These are phyloP conservation scores for Teunomyces cretensis DNA, from an alignment of 805 yeast genomes.

Conservation along the genomic window DNA sequence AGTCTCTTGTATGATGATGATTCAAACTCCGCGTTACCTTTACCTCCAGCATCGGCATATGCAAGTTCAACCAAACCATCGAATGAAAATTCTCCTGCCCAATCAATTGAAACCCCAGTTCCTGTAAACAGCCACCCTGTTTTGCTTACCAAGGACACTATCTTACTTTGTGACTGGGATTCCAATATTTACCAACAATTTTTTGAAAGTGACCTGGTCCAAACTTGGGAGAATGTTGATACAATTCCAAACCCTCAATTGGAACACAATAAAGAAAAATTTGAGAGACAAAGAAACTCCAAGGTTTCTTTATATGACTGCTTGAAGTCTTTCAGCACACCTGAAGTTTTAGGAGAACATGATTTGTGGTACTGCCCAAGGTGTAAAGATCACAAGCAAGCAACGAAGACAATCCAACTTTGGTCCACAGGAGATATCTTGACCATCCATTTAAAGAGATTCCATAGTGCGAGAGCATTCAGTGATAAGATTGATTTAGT, in stretches of 20 bases:
- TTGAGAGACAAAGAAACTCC: slow-evolving; percentile 45
- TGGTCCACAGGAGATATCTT: slow-evolving; percentile 95
- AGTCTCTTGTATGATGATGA: slow-evolving; percentile 11
- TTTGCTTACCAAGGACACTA: slow-evolving; percentile 20
- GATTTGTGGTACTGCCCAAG: slow-evolving; percentile 93
- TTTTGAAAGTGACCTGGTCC: slow-evolving; percentile 50
- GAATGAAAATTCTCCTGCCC: slow-evolving; percentile 17
- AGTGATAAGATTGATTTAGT: slow-evolving; percentile 86
- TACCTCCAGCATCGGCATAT: slow-evolving; percentile 17
- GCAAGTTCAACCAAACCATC: slow-evolving; percentile 21
- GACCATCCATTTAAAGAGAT: slow-evolving; percentile 86
- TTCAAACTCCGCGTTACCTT: slow-evolving; percentile 8
- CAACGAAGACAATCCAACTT: slow-evolving; percentile 84
- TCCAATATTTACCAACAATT: slow-evolving; percentile 46
- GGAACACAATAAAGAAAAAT: slow-evolving; percentile 41
- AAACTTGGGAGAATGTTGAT: slow-evolving; percentile 52
- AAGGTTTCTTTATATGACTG: slow-evolving; percentile 64
- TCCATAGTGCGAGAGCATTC: slow-evolving; percentile 78
- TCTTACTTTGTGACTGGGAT: slow-evolving; percentile 68
- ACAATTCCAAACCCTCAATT: slow-evolving; percentile 53
- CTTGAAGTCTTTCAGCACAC: slow-evolving; percentile 66
- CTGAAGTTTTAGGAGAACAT: slow-evolving; percentile 83
- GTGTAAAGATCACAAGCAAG: slow-evolving; percentile 87
- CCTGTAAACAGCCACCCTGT: slow-evolving; percentile 15
- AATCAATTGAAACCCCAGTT: slow-evolving; percentile 1